phyloP scores from a whole-genome alignment of 83 land plant species.

The Diphasiastrum complanatum region DNA sequence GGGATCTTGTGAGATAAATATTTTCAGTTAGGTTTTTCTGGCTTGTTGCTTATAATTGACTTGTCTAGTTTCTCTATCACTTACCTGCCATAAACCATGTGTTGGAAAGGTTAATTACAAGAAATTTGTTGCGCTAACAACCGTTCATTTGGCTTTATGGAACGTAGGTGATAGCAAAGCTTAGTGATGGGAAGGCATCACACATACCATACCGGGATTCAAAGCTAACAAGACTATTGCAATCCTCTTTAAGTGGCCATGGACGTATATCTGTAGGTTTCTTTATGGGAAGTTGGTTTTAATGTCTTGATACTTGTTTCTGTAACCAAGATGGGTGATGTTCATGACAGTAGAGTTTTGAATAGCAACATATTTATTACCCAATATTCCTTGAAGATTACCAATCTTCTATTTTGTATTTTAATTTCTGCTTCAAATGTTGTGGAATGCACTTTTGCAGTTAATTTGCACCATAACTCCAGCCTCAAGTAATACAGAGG shows the following conservation, averaged over 20 bases:
- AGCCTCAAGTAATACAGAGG: constrained; percentile 84
- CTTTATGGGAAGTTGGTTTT: not conserved
- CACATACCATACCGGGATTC: constrained; percentile 94
- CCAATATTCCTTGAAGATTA: not conserved
- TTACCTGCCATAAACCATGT: no score
- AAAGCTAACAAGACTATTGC: constrained; percentile 83
- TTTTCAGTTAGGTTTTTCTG: no score
- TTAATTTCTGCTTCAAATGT: not conserved
- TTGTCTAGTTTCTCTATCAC: no score
- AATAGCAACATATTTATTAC: not conserved
- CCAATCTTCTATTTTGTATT: not conserved
- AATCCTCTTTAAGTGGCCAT: constrained; percentile 94
- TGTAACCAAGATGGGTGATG: not conserved
- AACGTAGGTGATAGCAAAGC: constrained; percentile 85
- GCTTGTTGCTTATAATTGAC: no score
- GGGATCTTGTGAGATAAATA: no score
- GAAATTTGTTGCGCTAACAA: no score
- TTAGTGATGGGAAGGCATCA: constrained; percentile 80
- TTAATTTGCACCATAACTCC: constrained; percentile 93
- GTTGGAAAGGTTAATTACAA: no score
- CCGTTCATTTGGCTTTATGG: no score
- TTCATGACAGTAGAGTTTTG: not conserved
- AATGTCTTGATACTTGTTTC: not conserved
- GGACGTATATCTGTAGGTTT: constrained; percentile 78
- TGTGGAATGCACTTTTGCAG: constrained; percentile 34